These are phyloP conservation scores for Lecanosticta acicola DNA, from an alignment of 2,329 filamentous ascomycete genomes.

Conservation along the genomic window DNA sequence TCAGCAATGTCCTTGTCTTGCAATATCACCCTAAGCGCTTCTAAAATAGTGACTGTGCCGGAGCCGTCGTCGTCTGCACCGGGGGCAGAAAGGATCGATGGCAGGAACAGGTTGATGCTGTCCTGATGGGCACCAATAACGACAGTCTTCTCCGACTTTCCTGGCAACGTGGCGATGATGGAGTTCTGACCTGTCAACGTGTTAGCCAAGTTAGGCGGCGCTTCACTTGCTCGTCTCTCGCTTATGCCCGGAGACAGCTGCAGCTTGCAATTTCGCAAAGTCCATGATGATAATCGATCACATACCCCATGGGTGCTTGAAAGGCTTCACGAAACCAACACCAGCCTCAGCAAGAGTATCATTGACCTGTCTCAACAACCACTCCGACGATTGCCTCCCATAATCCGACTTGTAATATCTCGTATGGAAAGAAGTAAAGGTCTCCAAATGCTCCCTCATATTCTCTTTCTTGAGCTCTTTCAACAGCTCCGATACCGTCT, in stretches of 20 bases:
- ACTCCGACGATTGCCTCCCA: conserved; percentile 78
- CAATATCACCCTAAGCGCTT: conserved; percentile 78
- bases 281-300: too few relatives aligned
- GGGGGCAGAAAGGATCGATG: conserved; percentile 74
- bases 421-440: conserved; percentile 72
- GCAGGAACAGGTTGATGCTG: conserved; percentile 88
- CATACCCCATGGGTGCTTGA: conserved; percentile 66
- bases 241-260: neutral
- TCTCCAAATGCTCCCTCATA: conserved; percentile 72
- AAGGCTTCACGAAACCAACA: conserved; percentile 67
- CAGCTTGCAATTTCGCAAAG: too few relatives aligned
- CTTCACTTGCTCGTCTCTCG: neutral
- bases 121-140: conserved; percentile 74
- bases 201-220: neutral
- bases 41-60: conserved; percentile 81
- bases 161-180: conserved; percentile 87
- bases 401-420: conserved; percentile 75
- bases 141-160: conserved; percentile 74
- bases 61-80: conserved; percentile 95
- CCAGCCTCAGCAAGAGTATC: conserved; percentile 65
- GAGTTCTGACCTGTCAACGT: conserved; percentile 61
- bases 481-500: conserved; percentile 62
- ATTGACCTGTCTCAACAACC: conserved; percentile 72
- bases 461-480: conserved; percentile 65
- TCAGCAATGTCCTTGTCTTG: conserved; percentile 58